Percentiles rank a stretch among this genome's conserved stretches.
These are phyloP conservation scores for Kurtzmaniella quercitrusa DNA, from an alignment of 1,139 yeast species.

Conservation along the genomic window DNA sequence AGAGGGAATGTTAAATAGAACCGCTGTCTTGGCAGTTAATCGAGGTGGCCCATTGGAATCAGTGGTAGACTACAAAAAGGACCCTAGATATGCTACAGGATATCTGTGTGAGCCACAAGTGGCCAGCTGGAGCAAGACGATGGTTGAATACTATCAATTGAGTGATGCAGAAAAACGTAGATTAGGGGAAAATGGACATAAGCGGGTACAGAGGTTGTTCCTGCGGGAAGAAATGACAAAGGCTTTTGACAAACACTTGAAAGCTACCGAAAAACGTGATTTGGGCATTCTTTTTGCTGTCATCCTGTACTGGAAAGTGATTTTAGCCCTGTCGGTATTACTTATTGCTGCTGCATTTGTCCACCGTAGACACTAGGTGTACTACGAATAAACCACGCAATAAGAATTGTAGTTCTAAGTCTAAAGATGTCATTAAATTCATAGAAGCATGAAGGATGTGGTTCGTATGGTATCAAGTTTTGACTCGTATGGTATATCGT, in stretches of 20 bases:
- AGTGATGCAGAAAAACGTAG: slow-evolving; percentile 21
- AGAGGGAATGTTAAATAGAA: slow-evolving; percentile 83
- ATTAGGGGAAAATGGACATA: slow-evolving; percentile 49
- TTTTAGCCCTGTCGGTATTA: background rate
- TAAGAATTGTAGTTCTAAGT: too few species aligned
- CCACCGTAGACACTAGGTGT: background rate
- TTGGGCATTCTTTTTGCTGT: slow-evolving; percentile 12
- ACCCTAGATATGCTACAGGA: slow-evolving; percentile 60
- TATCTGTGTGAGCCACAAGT: slow-evolving; percentile 59
- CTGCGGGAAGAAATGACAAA: slow-evolving; percentile 61
- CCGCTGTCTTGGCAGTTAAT: slow-evolving; percentile 81
- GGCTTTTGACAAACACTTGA: slow-evolving; percentile 34
- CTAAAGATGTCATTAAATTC: too few species aligned
- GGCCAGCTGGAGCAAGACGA: slow-evolving; percentile 58
- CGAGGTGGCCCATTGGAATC: slow-evolving; percentile 95
- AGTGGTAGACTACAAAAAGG: slow-evolving; percentile 41
- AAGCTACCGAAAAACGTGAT: slow-evolving; percentile 8
- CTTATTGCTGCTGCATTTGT: background rate
- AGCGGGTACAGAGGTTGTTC: slow-evolving; percentile 49
- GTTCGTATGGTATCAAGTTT: too few species aligned
- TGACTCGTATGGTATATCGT: too few species aligned
- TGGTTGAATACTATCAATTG: slow-evolving; percentile 37
- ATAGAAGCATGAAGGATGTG: too few species aligned
- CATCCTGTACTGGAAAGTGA: slow-evolving; percentile 9
- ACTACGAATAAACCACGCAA: too few species aligned